Conservation (phyloP, 495 filamentous ascomycete species). For the Cetradonia linearis region DNA sequence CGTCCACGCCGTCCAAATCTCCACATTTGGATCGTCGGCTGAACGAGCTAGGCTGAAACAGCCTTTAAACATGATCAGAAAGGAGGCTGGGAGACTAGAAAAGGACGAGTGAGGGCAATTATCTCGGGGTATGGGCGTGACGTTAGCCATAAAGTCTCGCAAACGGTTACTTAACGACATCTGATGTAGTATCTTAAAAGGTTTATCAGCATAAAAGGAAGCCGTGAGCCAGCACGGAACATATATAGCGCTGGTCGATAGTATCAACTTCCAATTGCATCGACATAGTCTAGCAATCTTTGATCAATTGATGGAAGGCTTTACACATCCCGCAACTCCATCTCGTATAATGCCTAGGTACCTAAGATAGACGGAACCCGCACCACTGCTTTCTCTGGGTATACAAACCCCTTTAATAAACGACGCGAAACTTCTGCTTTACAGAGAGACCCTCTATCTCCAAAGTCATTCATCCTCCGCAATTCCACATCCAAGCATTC, state of each 20-base stretch:
- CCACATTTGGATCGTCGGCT: background rate
- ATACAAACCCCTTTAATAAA: background rate
- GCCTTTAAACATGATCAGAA: no score
- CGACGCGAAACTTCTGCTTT: background rate
- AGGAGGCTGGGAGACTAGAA: background rate
- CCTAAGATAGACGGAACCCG: background rate
- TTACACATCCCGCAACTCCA: background rate
- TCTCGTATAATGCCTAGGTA: background rate
- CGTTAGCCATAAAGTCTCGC: no score
- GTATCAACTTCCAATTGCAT: no score
- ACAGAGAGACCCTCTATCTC: background rate
- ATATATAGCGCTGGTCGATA: no score
- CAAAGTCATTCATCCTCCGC: background rate
- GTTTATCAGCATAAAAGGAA: no score
- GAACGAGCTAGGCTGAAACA: no score
- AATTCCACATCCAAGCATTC: background rate
- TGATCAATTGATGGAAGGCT: no score
- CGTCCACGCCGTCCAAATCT: background rate
- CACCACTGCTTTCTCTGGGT: background rate
- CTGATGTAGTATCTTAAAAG: no score
- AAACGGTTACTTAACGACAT: no score
- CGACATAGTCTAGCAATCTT: no score
- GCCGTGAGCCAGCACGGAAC: no score
- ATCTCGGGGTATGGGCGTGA: no score
- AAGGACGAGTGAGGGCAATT: background rate